phyloP scores from a whole-genome alignment of 2,329 filamentous ascomycete genomes.

The Chlorencoelia australis region DNA sequence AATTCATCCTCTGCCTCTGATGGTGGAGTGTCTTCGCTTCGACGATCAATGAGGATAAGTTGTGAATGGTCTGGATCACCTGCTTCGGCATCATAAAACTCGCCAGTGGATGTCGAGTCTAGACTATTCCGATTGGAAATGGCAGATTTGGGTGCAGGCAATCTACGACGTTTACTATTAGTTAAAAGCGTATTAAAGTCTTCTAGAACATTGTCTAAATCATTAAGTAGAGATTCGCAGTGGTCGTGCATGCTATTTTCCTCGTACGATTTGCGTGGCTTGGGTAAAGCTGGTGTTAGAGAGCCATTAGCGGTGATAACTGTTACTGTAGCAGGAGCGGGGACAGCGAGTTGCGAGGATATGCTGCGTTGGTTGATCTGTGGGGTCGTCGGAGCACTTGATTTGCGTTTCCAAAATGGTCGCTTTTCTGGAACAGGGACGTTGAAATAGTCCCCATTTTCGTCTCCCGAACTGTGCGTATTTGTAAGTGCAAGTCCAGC shows the following conservation, averaged over 20 bases:
- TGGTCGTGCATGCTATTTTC: slow-evolving; percentile 69
- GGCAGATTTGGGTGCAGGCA: slow-evolving; percentile 42
- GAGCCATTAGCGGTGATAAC: slow-evolving; percentile 18
- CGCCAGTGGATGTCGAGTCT: slow-evolving; percentile 71
- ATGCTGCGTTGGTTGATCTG: slow-evolving; percentile 18
- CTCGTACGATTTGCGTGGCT: slow-evolving; percentile 30
- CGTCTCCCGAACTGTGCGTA: too few species aligned
- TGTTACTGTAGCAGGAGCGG: slow-evolving; percentile 14
- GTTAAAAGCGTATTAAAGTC: slow-evolving; percentile 72
- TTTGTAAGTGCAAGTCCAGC: slow-evolving; percentile 26
- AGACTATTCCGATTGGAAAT: slow-evolving; percentile 49
- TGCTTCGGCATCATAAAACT: slow-evolving; percentile 89
- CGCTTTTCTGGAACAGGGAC: slow-evolving; percentile 44
- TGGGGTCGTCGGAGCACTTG: slow-evolving; percentile 30
- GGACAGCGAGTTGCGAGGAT: slow-evolving; percentile 23
- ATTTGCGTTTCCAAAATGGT: slow-evolving; percentile 91
- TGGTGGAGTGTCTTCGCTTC: slow-evolving; percentile 52
- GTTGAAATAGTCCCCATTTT: slow-evolving; percentile 48
- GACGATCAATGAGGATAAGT: slow-evolving; percentile 64
- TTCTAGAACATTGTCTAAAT: slow-evolving; percentile 72
- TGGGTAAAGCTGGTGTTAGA: slow-evolving; percentile 11
- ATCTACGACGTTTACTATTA: slow-evolving; percentile 69
- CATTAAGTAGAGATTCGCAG: slow-evolving; percentile 70
- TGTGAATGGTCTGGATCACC: slow-evolving; percentile 49
- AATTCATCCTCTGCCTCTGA: slow-evolving; percentile 46